phyloP scores from a whole-genome alignment of 257 asterid genomes.

The Gentiana dahurica region DNA sequence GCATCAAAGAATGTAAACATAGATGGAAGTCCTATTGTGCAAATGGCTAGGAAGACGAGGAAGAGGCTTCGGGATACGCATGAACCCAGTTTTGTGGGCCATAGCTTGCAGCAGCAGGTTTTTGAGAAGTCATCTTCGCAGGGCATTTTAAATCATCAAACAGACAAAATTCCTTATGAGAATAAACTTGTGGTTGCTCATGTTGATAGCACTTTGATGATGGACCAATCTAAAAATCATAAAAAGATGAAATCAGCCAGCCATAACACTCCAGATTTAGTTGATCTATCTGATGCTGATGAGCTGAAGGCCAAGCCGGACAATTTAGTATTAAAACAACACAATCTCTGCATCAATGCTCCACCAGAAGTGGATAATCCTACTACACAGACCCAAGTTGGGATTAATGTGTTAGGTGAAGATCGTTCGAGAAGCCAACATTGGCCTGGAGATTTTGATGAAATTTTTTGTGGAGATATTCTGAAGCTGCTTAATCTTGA shows the following conservation, averaged over 20 bases:
- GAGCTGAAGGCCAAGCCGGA: slow-evolving; percentile 15
- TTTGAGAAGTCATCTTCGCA: slow-evolving; percentile 31
- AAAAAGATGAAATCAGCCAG: slow-evolving; percentile 55
- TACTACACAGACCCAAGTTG: slow-evolving; percentile 14
- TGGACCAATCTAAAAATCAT: slow-evolving; percentile 26
- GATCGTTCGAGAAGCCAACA: slow-evolving; percentile 8
- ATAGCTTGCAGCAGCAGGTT: slow-evolving; percentile 28
- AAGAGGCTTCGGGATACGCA: slow-evolving; percentile 30
- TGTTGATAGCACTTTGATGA: slow-evolving; percentile 19
- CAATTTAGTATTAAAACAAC: slow-evolving; percentile 16
- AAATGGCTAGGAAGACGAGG: slow-evolving; percentile 23
- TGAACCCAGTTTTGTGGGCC: slow-evolving; percentile 33
- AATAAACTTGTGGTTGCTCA: slow-evolving; percentile 12
- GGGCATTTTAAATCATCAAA: slow-evolving; percentile 23
- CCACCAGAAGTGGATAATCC: slow-evolving; percentile 15
- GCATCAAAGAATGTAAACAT: slow-evolving; percentile 33
- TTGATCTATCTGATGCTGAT: slow-evolving; percentile 16
- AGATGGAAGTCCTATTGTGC: slow-evolving; percentile 33
- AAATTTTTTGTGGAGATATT: slow-evolving; percentile 24
- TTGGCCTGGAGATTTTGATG: slow-evolving; percentile 21
- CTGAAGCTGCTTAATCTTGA: slow-evolving; percentile 76
- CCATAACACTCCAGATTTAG: slow-evolving; percentile 16
- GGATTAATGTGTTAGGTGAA: slow-evolving; percentile 19
- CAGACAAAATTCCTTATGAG: slow-evolving; percentile 18
- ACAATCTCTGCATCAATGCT: slow-evolving; percentile 21